Base-by-base conservation (phyloP, 2,329 filamentous ascomycete genomes). In the Apiospora hydei region DNA sequence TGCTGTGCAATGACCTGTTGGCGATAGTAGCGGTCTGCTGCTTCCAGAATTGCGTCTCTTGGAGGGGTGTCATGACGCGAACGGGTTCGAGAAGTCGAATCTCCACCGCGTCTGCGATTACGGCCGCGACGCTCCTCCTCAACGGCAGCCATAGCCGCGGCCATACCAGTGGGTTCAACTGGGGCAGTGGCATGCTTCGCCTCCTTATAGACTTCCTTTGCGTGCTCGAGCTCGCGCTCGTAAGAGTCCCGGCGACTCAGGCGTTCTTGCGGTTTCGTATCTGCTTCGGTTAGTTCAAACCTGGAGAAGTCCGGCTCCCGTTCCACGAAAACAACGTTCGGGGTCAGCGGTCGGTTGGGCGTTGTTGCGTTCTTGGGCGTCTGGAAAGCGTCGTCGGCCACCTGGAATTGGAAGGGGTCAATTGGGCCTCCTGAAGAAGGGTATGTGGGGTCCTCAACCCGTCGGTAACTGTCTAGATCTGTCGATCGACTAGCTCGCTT, bases 371-470 rank as follows among this genome's bases (percentile, higher is more conserved):
- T 77, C 44, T 79, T 75, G 3, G 87, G 85, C 13, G 85, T 86
- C 68, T 82, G 80, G 72, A 88, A 88, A n/a, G 85, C 84, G 76
- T 87, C 84, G 73, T 88, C 83, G 57, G 84, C 75, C 73, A 90
- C 87, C 79, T 88, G 88, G 77, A 84, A 91, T 78, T 89, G 85
- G 78, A 91, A 91, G 24, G 89, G 88, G 79, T 91, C 87, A 77
- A 88, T 79, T 69, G 79, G 77, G n/a, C 78, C 76, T 72, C 76
- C 76, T 72, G 78, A 75, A 34, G 73, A 72, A 70, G 78, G 75
- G 71, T 78, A 73, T 30, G 53, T 73, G 68, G 77, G 73, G 70
- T 75, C 72, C 74, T 77, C 76, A 70, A 77, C 53, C 72, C 75
- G 72, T 76, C 81, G 75, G 75, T 82, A 77, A 72, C 80, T 61